These are phyloP conservation scores for Phlebiopsis flavidoalba DNA, from an alignment of 768 basidiomycete genomes.

Conservation along the genomic window DNA sequence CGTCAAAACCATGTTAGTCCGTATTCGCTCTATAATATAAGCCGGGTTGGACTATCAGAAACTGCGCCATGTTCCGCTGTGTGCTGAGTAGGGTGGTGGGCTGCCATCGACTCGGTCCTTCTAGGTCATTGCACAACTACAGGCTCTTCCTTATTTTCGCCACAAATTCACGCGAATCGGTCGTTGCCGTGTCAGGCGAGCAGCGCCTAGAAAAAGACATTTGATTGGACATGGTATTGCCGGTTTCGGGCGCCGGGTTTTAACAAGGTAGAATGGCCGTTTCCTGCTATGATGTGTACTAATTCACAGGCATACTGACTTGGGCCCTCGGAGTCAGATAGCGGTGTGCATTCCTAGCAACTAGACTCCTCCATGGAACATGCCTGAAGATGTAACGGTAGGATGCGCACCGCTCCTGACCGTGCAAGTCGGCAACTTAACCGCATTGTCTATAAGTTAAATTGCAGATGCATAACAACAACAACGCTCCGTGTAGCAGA, in stretches of 20 bases:
- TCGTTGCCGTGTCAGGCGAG: conserved; percentile 34
- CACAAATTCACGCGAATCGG: conserved; percentile 49
- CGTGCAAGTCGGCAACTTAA: neutral
- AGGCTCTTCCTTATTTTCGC: conserved; percentile 51
- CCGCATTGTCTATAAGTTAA: conserved; percentile 35
- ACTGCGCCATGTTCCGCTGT: too few relatives aligned
- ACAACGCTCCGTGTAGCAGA: conserved; percentile 43
- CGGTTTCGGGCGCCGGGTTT: conserved; percentile 62
- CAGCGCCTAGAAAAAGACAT: conserved; percentile 55
- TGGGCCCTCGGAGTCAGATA: conserved; percentile 22
- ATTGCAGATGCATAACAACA: conserved; percentile 64
- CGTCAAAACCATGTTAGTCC: conserved; percentile 34
- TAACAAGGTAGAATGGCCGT: conserved; percentile 51
- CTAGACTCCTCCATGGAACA: conserved; percentile 77
- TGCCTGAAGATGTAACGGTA: conserved; percentile 49
- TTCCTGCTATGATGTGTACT: neutral
- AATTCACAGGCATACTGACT: neutral
- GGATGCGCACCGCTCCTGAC: neutral
- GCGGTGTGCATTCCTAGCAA: conserved; percentile 66
- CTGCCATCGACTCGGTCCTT: conserved; percentile 65
- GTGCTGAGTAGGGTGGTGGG: conserved; percentile 77
- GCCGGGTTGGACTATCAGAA: too few relatives aligned
- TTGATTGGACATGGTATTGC: conserved; percentile 62
- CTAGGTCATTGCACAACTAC: conserved; percentile 72
- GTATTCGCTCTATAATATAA: conserved; percentile 65